phyloP scores from a whole-genome alignment of 768 basidiomycete genomes.

The Kwoniella pini region DNA sequence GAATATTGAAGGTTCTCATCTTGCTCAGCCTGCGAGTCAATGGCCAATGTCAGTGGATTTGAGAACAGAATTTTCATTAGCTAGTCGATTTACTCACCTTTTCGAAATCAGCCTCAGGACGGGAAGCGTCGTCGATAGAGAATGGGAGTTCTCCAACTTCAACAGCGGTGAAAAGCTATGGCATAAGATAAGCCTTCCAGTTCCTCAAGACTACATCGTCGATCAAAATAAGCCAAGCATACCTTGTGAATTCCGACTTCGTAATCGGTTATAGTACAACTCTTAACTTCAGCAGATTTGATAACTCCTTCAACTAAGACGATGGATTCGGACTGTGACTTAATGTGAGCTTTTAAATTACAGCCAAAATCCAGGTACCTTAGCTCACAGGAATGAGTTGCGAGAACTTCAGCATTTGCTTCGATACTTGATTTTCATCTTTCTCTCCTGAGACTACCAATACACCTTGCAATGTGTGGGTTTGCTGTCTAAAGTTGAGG shows the following conservation, averaged over 20 bases:
- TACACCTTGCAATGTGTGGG: slow-evolving; percentile 81
- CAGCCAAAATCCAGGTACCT: not conserved
- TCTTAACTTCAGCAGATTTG: slow-evolving; percentile 81
- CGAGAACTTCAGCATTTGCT: slow-evolving; percentile 97
- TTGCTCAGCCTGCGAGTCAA: slow-evolving; percentile 7
- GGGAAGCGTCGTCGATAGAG: slow-evolving; percentile 85
- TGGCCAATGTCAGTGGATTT: too few species aligned
- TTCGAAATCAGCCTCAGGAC: slow-evolving; percentile 73
- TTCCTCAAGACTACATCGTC: not conserved
- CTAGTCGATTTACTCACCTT: too few species aligned
- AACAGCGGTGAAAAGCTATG: slow-evolving; percentile 76
- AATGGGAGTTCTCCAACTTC: slow-evolving; percentile 77
- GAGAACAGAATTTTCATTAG: too few species aligned
- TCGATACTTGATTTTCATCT: slow-evolving; percentile 64
- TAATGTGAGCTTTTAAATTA: slow-evolving; percentile 10
- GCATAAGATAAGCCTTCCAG: slow-evolving; percentile 12
- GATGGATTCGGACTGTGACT: slow-evolving; percentile 69
- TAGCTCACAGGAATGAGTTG: slow-evolving; percentile 62
- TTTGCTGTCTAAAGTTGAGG: slow-evolving; percentile 84
- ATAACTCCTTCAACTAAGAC: slow-evolving; percentile 84
- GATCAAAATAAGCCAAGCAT: slow-evolving; percentile 23
- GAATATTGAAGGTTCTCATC: slow-evolving; percentile 57
- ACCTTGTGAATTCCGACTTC: slow-evolving; percentile 86
- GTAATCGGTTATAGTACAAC: slow-evolving; percentile 79
- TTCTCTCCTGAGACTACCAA: slow-evolving; percentile 65